phyloP scores from a whole-genome alignment of 176 grass and related monocot genomes.

The Saccharum officinarum region DNA sequence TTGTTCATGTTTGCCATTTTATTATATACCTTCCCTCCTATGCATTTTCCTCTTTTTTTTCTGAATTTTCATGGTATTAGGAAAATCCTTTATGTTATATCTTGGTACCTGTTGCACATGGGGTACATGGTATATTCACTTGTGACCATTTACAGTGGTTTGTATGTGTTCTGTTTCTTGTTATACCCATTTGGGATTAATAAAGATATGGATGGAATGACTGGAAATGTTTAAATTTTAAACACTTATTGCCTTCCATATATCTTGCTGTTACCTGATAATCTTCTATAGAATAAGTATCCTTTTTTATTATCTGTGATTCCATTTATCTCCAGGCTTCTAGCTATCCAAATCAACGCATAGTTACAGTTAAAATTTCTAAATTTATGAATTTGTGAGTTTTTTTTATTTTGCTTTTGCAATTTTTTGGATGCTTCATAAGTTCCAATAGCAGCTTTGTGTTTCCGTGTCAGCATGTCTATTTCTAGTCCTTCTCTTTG shows the following conservation, averaged over 20 bases:
- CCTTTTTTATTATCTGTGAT: background rate
- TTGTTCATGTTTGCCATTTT: background rate
- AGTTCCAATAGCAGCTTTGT: background rate
- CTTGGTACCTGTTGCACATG: background rate
- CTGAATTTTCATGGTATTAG: background rate
- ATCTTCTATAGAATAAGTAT: background rate
- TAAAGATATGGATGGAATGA: background rate
- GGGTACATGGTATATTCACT: conserved; percentile 6
- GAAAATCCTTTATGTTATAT: background rate
- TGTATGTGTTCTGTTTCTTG: background rate
- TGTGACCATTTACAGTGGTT: background rate
- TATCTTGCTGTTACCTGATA: background rate
- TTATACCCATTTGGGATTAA: conserved; percentile 10
- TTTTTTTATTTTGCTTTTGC: background rate
- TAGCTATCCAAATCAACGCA: conserved; percentile 1
- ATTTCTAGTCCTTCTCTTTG: background rate
- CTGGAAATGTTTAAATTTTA: background rate
- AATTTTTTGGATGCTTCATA: background rate
- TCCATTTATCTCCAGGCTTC: background rate
- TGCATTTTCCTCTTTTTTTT: background rate
- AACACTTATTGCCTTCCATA: background rate
- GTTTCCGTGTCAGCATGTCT: background rate
- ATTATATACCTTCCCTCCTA: background rate
- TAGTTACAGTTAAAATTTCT: background rate
- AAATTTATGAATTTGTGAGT: background rate